phyloP scores from a whole-genome alignment of 129 eudicot species.

The Silybum marianum region DNA sequence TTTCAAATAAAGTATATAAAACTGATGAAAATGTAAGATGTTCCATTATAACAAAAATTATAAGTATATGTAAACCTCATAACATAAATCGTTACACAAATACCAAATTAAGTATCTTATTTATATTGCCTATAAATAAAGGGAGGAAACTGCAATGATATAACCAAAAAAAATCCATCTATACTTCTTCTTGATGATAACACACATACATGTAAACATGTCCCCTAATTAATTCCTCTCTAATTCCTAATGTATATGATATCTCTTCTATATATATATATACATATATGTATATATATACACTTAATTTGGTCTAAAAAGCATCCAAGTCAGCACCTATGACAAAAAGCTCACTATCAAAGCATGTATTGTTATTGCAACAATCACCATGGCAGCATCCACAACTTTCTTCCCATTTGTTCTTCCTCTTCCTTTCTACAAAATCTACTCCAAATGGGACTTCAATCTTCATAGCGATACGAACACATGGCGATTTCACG shows the following conservation, averaged over 20 bases:
- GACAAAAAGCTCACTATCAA: conserved; percentile 38
- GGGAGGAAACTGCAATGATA: background rate
- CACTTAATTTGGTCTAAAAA: background rate
- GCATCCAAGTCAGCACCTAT: conserved; percentile 39
- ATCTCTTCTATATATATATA: background rate
- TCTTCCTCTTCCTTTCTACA: too few species aligned
- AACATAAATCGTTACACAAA: too few species aligned
- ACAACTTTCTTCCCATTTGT: too few species aligned
- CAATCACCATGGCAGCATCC: too few species aligned
- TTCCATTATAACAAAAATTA: too few species aligned
- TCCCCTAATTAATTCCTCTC: background rate
- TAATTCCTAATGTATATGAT: background rate
- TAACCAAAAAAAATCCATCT: background rate
- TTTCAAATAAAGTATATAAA: too few species aligned
- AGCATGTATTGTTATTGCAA: too few species aligned
- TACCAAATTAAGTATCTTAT: too few species aligned
- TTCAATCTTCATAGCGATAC: conserved; percentile 16
- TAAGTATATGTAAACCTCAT: too few species aligned
- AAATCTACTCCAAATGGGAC: background rate
- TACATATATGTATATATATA: too few species aligned
- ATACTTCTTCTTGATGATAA: background rate
- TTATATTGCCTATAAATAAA: too few species aligned
- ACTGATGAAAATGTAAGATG: too few species aligned
- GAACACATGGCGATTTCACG: conserved; percentile 44
- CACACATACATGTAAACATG: background rate